These are phyloP conservation scores for Terfezia claveryi DNA, from an alignment of 495 filamentous ascomycete species.

Conservation along the genomic window DNA sequence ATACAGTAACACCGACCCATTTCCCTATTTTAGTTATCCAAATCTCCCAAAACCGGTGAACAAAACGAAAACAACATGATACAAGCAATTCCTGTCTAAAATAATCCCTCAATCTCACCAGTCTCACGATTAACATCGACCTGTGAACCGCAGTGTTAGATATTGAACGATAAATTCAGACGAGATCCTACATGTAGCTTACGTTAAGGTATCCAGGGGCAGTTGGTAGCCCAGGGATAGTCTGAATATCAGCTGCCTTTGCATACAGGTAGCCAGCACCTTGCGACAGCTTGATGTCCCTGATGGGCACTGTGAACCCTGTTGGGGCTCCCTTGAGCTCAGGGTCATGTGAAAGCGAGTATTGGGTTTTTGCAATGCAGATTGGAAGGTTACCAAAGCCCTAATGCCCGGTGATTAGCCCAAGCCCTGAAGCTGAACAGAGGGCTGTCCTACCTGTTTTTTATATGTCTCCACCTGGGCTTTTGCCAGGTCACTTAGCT, in stretches of 20 bases:
- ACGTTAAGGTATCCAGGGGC: conserved; percentile 93
- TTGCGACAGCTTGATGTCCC: conserved; percentile 82
- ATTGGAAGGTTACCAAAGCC: conserved; percentile 83
- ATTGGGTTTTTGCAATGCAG: conserved; percentile 95
- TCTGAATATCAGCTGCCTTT: conserved; percentile 91
- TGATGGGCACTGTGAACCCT: conserved; percentile 85
- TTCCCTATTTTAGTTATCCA: too few relatives aligned
- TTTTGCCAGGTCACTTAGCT: conserved; percentile 83
- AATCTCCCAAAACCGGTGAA: too few relatives aligned
- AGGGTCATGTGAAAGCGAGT: conserved; percentile 85
- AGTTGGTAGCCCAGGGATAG: conserved; percentile 86
- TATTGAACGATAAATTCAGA: background rate
- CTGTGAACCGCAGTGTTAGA: background rate
- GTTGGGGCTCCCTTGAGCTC: conserved; percentile 88
- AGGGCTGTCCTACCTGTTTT: conserved; percentile 30
- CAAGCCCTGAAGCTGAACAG: too few relatives aligned
- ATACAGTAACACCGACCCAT: too few relatives aligned
- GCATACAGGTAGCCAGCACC: conserved; percentile 76
- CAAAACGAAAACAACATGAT: too few relatives aligned
- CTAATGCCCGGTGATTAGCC: background rate
- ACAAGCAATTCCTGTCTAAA: conserved; percentile 29
- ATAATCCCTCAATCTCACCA: conserved; percentile 87
- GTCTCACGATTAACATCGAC: conserved; percentile 72
- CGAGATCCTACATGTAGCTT: background rate
- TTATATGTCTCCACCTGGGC: conserved; percentile 91